These are phyloP conservation scores for Eucalyptus cloeziana DNA, from an alignment of 345 rosid genomes.

Conservation along the genomic window DNA sequence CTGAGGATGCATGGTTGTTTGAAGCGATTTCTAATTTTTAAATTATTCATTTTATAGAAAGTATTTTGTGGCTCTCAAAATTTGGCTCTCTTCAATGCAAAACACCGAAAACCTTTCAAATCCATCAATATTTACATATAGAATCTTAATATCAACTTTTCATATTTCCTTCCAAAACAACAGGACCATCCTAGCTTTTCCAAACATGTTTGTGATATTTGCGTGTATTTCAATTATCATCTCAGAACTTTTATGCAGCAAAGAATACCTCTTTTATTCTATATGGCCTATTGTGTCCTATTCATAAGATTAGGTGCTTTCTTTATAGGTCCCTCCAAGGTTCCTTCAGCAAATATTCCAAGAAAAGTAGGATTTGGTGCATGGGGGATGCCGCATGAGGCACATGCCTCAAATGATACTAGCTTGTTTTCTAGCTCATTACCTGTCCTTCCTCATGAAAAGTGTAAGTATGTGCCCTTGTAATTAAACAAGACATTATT, in stretches of 20 bases:
- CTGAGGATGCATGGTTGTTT: not conserved
- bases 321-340: constrained; percentile 10
- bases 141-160: not conserved
- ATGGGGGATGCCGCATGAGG: constrained; percentile 35
- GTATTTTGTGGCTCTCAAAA: not conserved
- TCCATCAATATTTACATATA: not conserved
- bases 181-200: not conserved
- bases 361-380: constrained; percentile 18
- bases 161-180: not conserved
- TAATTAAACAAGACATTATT: not conserved
- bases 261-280: not conserved
- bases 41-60: not conserved
- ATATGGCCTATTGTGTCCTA: not conserved
- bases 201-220: not conserved
- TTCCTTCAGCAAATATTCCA: constrained; percentile 9
- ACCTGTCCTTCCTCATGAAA: constrained; percentile 73
- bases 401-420: constrained; percentile 44
- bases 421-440: constrained; percentile 75
- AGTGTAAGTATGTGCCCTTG: constrained; percentile 27
- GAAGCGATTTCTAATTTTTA: not conserved
- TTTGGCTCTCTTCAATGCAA: not conserved
- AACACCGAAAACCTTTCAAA: not conserved
- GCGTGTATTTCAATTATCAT: not conserved
- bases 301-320: not conserved
- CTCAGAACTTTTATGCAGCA: not conserved